Evolutionary conservation across 2,329 filamentous ascomycete genomes (phyloP).

Genomic region (Colletotrichum scovillei): DNA sequence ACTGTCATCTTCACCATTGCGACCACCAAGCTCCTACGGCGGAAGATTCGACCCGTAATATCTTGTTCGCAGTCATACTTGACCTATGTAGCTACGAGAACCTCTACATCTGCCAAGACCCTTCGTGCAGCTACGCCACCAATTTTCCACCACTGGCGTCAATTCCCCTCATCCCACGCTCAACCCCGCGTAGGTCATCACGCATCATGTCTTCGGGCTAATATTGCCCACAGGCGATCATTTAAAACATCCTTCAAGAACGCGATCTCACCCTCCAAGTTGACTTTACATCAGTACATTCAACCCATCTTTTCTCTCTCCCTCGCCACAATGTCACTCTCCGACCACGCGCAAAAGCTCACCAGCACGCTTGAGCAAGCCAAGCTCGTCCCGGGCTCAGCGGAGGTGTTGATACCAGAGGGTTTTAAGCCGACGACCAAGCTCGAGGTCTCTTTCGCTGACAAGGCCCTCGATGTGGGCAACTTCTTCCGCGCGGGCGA

Average conservation of each 20-base stretch:
- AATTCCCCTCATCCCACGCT: not conserved
- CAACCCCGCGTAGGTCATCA: slow-evolving; percentile 32
- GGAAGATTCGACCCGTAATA: too few species aligned
- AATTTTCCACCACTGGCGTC: slow-evolving; percentile 35
- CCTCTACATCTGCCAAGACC: slow-evolving; percentile 28
- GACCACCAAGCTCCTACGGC: too few species aligned
- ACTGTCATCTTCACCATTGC: too few species aligned
- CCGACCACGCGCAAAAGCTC: slow-evolving; percentile 40
- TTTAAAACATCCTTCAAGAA: not conserved
- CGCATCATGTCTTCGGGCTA: slow-evolving; percentile 24
- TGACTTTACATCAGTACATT: not conserved
- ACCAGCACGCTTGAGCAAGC: slow-evolving; percentile 48
- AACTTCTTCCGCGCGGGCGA: slow-evolving; percentile 54
- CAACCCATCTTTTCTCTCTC: not conserved
- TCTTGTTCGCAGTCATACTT: not conserved
- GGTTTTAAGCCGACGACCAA: slow-evolving; percentile 54
- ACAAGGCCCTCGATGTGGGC: slow-evolving; percentile 47
- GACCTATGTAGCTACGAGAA: not conserved
- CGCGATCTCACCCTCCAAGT: not conserved
- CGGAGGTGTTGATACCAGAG: slow-evolving; percentile 52
- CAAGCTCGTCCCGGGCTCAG: slow-evolving; percentile 53
- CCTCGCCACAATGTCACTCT: slow-evolving; percentile 15
- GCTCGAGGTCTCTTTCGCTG: slow-evolving; percentile 51
- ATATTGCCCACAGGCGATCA: slow-evolving; percentile 12
- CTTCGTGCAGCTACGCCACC: slow-evolving; percentile 2